Evolutionary conservation across 371 early-diverging fungal genomes (phyloP).

Genomic region (Entomophthora muscae): DNA sequence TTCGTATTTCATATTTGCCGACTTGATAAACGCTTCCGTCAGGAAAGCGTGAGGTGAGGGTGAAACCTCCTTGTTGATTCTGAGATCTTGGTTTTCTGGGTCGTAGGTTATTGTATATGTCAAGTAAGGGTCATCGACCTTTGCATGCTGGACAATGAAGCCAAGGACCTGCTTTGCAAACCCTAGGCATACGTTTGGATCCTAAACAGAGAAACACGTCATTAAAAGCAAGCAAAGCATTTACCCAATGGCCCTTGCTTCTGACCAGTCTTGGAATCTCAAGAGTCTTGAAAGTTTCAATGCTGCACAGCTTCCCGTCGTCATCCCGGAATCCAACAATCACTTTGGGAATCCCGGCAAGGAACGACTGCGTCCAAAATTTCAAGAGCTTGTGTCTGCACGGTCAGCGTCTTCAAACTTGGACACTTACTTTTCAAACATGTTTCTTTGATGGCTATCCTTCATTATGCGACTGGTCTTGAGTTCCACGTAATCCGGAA

Average conservation of each 20-base stretch:
- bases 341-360: constrained; percentile 66
- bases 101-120: neutral
- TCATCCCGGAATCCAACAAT: constrained; percentile 77
- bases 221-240: neutral
- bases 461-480: constrained; percentile 64
- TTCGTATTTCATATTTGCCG: neutral
- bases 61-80: neutral
- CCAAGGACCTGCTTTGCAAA: constrained; percentile 13
- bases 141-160: neutral
- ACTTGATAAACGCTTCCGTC: neutral
- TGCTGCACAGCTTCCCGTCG: constrained; percentile 28
- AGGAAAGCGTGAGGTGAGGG: neutral
- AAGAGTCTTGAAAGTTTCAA: constrained; percentile 46
- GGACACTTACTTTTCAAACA: constrained; percentile 38
- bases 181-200: neutral
- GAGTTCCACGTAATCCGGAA: constrained; percentile 53
- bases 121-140: neutral
- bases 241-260: constrained; percentile 41
- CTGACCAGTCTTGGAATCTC: constrained; percentile 67
- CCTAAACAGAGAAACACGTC: neutral
- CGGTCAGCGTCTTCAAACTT: neutral
- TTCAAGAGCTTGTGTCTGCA: constrained; percentile 60
- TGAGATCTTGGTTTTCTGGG: neutral
- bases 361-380: constrained; percentile 84
- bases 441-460: constrained; percentile 22